Base-by-base conservation (phyloP, 176 grass and related monocot species). In the Carex pumila region DNA sequence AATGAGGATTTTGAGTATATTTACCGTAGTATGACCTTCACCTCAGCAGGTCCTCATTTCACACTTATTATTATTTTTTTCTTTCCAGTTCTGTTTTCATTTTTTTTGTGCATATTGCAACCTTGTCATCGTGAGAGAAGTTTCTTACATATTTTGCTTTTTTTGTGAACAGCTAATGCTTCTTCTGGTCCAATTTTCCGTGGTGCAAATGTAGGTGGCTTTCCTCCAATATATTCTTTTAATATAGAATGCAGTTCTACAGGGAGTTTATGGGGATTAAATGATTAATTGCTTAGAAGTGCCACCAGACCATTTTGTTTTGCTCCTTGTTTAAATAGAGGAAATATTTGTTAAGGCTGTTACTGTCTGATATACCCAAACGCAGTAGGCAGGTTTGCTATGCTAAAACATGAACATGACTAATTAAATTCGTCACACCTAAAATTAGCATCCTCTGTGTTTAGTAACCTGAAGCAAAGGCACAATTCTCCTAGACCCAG, bases 1-100 rank as follows among this genome's bases (percentile, higher is more conserved):
- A 98, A 98, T 85, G 95, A 94, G 89, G 92, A 98, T 76, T 98
- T 94, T 80, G 91, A 94, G 31, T 92, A 93, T 89, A 90, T 98
- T 83, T 94, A 90, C 41, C 90, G 92, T 78, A 93, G 85, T 76
- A 91, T 94, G 91, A 86, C 87, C 82, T 98, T 94, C 86, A 84
- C 67, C 31, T 39, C 86, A 63, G 62, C 95, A 93, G 91, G 95
- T 94, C 78, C 81, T 80, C 61, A 62, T 59, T 83, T 64, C 47
- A 10, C 60, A 29, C 21, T 53, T 69, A 61, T 39, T 39, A 7
- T 45, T 45, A 7, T 45, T 45, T 43, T 15, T 87, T 83, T 17
- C 79, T 60, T 75, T 19, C 56, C 18, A 49, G 45, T 85, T 87
- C 61, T 61, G 7, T 55, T 85, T 45, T 34, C 89, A 19, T 78